These are phyloP conservation scores for Polygonum maritimum DNA, from an alignment of 148 eudicot species.

Conservation along the genomic window DNA sequence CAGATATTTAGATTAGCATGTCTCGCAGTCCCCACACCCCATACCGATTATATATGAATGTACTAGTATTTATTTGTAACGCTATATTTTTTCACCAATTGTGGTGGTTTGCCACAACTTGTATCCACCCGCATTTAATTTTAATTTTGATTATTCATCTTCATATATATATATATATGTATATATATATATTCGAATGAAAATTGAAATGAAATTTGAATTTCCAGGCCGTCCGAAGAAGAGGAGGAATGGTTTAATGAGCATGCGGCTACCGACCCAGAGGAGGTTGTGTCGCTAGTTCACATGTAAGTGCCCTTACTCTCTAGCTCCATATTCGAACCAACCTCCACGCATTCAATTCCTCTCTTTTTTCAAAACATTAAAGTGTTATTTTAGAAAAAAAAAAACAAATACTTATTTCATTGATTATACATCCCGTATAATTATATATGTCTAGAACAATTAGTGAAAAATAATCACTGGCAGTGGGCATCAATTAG, in stretches of 20 bases:
- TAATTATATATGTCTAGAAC: too few species aligned
- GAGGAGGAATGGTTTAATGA: conserved; percentile 3
- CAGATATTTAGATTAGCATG: neutral
- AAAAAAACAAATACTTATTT: too few species aligned
- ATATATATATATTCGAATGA: neutral
- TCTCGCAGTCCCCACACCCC: neutral
- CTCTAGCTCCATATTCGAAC: neutral
- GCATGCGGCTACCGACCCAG: conserved; percentile 12
- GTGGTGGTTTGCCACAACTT: neutral
- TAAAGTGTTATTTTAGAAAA: too few species aligned
- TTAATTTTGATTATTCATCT: neutral
- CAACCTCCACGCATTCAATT: neutral
- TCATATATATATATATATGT: neutral
- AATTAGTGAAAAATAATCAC: too few species aligned
- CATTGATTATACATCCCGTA: too few species aligned
- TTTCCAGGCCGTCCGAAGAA: neutral
- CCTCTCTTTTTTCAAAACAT: neutral
- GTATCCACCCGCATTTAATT: neutral
- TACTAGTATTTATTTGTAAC: neutral
- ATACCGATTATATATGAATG: neutral
- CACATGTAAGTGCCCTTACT: conserved; percentile 1
- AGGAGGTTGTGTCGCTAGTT: conserved; percentile 12
- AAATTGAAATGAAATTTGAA: neutral
- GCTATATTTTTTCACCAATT: neutral
- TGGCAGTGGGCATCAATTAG: too few species aligned